Evolutionary conservation across 2,329 filamentous ascomycete genomes (phyloP), one percentile per base, ranked within the genome.

Genomic region (Penicillium vulpinum): DNA sequence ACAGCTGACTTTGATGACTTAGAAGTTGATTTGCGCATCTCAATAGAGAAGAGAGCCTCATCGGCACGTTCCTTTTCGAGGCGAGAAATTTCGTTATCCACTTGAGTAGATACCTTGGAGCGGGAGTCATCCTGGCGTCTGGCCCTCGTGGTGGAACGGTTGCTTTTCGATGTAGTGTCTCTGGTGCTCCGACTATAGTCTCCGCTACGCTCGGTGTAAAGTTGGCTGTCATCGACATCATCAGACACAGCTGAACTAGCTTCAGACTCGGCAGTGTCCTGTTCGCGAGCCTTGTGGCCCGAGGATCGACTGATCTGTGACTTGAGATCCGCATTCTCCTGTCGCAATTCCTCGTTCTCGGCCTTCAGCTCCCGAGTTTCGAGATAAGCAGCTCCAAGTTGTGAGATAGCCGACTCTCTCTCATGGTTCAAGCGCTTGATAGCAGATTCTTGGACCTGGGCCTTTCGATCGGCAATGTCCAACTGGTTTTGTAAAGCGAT

Each of bases 321-420:
- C 54, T 70, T 75, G 16, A 78, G 68, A n/a, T 74, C 71, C 10
- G 69, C 49, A 54, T 77, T 77, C 47, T 78, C 75, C 29, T 71
- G 66, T 36, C 66, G 66, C 28, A 78, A 47, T 8, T 46, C 62
- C 33, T 77, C 72, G 49, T 77, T 77, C 29, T 78, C 73, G 7
- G 59, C 60, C 57, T 78, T 77, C 3, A 77, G 66, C 47, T 78
- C 76, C 48, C 78, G 81, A 3, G 76, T 75, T 41, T 80, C 81
- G 51, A 82, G 78, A 63, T 81, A 85, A 1, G 83, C 83, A 22
- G 82, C 78, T 9, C 80, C 81, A 21, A 86, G 72, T 59, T 86
- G 83, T 22, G 78, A 79, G n/a, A 84, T 76, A 36, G 85, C 78
- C 54, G 80, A 80, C 62, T 86, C 83, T 35, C 83, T 79, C 62